phyloP scores from a whole-genome alignment of 208 protist species.

The Leishmania tarentolae region DNA sequence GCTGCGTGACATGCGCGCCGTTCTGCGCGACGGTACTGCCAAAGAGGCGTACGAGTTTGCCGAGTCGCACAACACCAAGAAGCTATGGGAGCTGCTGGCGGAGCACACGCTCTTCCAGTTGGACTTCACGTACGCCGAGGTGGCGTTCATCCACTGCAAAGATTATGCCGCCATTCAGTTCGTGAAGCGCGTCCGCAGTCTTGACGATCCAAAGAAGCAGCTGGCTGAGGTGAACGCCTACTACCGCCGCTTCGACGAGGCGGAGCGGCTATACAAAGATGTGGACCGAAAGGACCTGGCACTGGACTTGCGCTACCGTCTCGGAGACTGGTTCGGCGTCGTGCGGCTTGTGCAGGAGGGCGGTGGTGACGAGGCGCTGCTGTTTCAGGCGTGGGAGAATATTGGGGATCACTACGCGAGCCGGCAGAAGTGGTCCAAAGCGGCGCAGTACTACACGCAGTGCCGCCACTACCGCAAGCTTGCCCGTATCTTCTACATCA shows the following conservation, averaged over 20 bases:
- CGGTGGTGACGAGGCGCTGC: slow-evolving; percentile 91
- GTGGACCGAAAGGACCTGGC: slow-evolving; percentile 97
- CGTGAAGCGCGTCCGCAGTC: slow-evolving; percentile 91
- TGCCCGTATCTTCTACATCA: slow-evolving; percentile 87
- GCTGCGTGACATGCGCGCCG: slow-evolving; percentile 86
- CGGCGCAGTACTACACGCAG: slow-evolving; percentile 95
- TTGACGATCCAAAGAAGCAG: slow-evolving; percentile 95
- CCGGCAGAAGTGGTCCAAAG: slow-evolving; percentile 95
- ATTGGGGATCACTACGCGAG: slow-evolving; percentile 97
- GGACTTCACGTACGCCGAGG: slow-evolving; percentile 90
- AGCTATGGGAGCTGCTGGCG: slow-evolving; percentile 95
- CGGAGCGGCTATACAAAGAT: slow-evolving; percentile 95
- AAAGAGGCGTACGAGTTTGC: slow-evolving; percentile 93
- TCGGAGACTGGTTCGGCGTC: slow-evolving; percentile 96
- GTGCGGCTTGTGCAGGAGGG: slow-evolving; percentile 93
- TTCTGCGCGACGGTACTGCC: slow-evolving; percentile 59
- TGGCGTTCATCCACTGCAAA: slow-evolving; percentile 93
- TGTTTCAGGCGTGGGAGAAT: slow-evolving; percentile 90
- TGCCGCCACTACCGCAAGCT: slow-evolving; percentile 90
- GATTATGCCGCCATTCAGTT: slow-evolving; percentile 98
- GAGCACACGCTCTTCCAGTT: slow-evolving; percentile 90
- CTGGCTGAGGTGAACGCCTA: slow-evolving; percentile 96
- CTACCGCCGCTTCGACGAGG: slow-evolving; percentile 96
- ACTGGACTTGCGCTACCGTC: slow-evolving; percentile 88
- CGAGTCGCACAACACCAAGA: slow-evolving; percentile 87